phyloP scores from a whole-genome alignment of 2,329 filamentous ascomycete species.

The Diaporthe helianthi region DNA sequence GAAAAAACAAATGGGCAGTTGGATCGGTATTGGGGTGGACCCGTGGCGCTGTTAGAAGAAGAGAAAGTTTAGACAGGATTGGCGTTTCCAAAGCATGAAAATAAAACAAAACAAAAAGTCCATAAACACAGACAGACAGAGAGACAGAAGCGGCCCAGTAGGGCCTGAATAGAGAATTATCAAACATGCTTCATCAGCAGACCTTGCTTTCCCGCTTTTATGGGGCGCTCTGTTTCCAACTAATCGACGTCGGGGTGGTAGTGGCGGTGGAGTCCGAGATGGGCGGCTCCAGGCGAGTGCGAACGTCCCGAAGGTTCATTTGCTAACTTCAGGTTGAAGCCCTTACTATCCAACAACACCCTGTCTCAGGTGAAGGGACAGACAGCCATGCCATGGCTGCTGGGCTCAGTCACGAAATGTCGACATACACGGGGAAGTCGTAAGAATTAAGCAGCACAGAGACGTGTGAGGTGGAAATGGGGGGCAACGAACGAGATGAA shows the following conservation, averaged over 20 bases:
- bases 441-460: not conserved
- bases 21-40: not conserved
- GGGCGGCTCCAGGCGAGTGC: not conserved
- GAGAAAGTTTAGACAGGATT: not conserved
- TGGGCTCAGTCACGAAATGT: not conserved
- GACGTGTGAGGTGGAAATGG: not conserved
- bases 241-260: not conserved
- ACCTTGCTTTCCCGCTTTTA: not conserved
- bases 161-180: conserved; percentile 11
- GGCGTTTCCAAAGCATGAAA: conserved; percentile 5
- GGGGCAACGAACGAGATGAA: not conserved
- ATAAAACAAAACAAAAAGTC: too few relatives aligned
- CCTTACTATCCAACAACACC: not conserved
- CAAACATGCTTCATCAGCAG: conserved; percentile 2
- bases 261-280: not conserved
- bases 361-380: too few relatives aligned
- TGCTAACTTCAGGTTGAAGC: not conserved
- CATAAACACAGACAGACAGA: not conserved
- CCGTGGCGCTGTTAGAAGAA: not conserved
- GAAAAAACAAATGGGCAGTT: not conserved
- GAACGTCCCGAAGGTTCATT: not conserved
- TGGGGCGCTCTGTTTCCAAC: not conserved
- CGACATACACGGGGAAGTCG: not conserved
- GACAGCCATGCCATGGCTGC: not conserved
- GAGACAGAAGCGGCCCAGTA: not conserved